These are phyloP conservation scores for Naganishia sp. DNA, from an alignment of 1,284 basidiomycete genomes.

Conservation along the genomic window DNA sequence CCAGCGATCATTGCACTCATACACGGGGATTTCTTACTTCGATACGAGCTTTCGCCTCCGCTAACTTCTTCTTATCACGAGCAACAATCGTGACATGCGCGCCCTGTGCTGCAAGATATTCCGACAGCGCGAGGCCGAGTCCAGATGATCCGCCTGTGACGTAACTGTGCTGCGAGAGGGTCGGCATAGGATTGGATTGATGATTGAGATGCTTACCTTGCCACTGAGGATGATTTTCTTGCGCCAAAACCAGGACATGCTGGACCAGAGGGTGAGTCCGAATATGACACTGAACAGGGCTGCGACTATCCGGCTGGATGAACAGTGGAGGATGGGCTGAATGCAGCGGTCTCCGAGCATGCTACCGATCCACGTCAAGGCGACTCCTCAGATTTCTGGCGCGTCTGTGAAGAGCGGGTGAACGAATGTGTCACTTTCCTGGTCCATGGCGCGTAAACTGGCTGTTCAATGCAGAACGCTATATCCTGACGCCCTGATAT, in stretches of 20 bases:
- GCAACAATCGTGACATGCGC: slow-evolving; percentile 82
- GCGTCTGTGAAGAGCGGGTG: no score
- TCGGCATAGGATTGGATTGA: neutral
- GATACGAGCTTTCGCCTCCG: slow-evolving; percentile 61
- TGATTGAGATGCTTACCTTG: neutral
- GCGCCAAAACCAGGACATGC: slow-evolving; percentile 20
- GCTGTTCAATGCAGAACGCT: no score
- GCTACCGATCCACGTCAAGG: no score
- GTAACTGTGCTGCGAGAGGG: slow-evolving; percentile 65
- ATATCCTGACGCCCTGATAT: no score
- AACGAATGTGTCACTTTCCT: no score
- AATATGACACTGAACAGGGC: neutral
- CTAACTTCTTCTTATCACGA: slow-evolving; percentile 49
- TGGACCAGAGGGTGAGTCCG: neutral
- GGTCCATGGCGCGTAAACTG: no score
- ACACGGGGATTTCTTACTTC: slow-evolving; percentile 58
- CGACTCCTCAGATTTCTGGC: no score
- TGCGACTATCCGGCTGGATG: neutral
- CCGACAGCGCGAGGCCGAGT: slow-evolving; percentile 71
- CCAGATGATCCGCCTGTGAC: slow-evolving; percentile 80
- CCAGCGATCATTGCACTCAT: slow-evolving; percentile 37
- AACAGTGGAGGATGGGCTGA: no score
- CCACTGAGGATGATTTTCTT: slow-evolving; percentile 9
- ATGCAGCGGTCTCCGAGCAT: no score
- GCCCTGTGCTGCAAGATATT: slow-evolving; percentile 67